phyloP scores from a whole-genome alignment of 2,329 filamentous ascomycete genomes.

The Alternaria metachromatica region DNA sequence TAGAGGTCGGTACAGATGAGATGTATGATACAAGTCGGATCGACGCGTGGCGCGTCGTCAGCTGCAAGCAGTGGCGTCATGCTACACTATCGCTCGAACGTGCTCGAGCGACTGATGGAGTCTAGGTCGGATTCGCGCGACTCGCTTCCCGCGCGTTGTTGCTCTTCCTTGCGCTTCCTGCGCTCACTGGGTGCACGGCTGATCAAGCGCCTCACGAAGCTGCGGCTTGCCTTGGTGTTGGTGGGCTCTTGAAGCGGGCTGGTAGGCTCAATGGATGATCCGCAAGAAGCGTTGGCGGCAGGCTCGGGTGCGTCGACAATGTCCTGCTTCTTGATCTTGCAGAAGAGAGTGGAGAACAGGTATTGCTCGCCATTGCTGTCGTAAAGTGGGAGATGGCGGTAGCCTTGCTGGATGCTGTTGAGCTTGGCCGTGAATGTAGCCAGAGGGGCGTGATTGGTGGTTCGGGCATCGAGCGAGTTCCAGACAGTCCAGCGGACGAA shows the following conservation, averaged over 20 bases:
- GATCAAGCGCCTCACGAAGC: constrained; percentile 53
- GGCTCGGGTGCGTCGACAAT: constrained; percentile 51
- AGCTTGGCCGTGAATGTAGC: constrained; percentile 95
- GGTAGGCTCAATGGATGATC: constrained; percentile 35
- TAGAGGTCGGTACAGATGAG: constrained; percentile 26
- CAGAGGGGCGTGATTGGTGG: constrained; percentile 69
- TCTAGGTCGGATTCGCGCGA: constrained; percentile 42
- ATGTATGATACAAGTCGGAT: constrained; percentile 27
- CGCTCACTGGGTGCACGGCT: constrained; percentile 53
- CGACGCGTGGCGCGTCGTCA: constrained; percentile 31
- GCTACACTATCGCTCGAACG: constrained; percentile 39
- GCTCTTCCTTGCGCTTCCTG: constrained; percentile 45
- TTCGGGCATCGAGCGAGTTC: constrained; percentile 79
- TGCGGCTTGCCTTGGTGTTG: constrained; percentile 40
- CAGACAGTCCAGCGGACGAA: constrained; percentile 94
- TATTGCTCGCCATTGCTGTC: constrained; percentile 91
- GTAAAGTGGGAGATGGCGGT: constrained; percentile 87
- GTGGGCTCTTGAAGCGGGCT: constrained; percentile 41
- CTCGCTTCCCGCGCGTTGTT: constrained; percentile 34
- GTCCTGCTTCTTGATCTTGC: constrained; percentile 75
- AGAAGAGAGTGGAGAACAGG: constrained; percentile 93
- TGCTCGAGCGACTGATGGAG: constrained; percentile 46
- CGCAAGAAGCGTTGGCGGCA: constrained; percentile 27
- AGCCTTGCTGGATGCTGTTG: constrained; percentile 86
- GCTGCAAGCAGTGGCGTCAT: constrained; percentile 25